Conservation (phyloP, 108 stramenopile genomes). For the Discostella stelligeroides region DNA sequence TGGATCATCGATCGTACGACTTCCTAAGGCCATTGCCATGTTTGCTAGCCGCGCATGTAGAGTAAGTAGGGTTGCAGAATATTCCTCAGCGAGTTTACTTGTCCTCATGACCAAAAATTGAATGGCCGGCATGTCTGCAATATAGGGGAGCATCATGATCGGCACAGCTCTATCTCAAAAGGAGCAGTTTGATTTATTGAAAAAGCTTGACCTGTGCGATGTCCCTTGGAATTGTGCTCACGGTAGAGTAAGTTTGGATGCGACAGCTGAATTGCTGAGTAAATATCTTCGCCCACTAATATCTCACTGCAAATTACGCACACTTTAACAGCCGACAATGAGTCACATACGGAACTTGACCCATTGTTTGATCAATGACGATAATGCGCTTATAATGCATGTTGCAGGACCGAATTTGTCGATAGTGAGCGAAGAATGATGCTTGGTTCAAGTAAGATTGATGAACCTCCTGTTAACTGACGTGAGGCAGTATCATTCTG, state of each 20-base stretch:
- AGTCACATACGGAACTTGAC: conserved; percentile 76
- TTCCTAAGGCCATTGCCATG: conserved; percentile 96
- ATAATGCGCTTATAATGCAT: conserved; percentile 39
- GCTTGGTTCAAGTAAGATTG: too few relatives aligned
- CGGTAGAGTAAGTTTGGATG: conserved; percentile 42
- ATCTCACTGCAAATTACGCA: conserved; percentile 34
- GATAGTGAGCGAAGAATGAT: neutral
- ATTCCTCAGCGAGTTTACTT: neutral
- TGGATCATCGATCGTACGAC: conserved; percentile 63
- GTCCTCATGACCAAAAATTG: neutral
- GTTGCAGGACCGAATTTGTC: conserved; percentile 53
- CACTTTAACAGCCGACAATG: conserved; percentile 79
- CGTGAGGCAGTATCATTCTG: too few relatives aligned
- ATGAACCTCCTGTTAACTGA: too few relatives aligned
- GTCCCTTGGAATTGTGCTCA: conserved; percentile 94
- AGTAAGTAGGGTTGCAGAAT: conserved; percentile 18
- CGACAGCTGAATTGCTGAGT: neutral
- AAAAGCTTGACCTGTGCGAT: conserved; percentile 81
- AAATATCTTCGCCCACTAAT: neutral
- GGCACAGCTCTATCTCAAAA: conserved; percentile 86
- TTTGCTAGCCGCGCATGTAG: conserved; percentile 96
- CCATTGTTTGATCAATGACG: conserved; percentile 57
- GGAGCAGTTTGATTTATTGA: conserved; percentile 85
- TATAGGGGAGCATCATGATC: conserved; percentile 87
- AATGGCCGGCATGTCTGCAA: neutral